Conservation (phyloP, 2,329 filamentous ascomycete genomes). For the Paecilomyces fulvus region DNA sequence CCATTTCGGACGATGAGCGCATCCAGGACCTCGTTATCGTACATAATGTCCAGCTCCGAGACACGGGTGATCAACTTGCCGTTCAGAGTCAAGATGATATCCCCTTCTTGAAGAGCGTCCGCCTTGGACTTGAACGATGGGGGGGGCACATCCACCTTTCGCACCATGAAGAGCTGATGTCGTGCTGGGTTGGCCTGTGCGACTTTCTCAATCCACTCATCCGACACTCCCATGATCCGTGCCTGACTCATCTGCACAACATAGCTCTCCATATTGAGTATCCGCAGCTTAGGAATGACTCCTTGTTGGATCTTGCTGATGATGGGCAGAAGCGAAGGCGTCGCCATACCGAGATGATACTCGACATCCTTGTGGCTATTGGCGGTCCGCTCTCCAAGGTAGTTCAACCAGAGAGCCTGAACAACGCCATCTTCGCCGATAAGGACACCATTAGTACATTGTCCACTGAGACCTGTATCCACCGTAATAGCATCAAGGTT, state of each 20-base stretch:
- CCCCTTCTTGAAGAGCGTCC: constrained; percentile 73
- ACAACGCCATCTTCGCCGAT: constrained; percentile 85
- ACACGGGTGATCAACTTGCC: constrained; percentile 87
- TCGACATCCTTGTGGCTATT: constrained; percentile 83
- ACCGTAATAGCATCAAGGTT: constrained; percentile 97
- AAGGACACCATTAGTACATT: constrained; percentile 90
- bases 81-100: constrained; percentile 86
- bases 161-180: constrained; percentile 97
- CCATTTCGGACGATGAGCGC: constrained; percentile 81
- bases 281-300: constrained; percentile 70
- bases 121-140: constrained; percentile 34
- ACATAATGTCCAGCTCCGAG: constrained; percentile 93
- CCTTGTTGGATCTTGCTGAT: constrained; percentile 76
- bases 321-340: constrained; percentile 82
- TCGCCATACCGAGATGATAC: constrained; percentile 88
- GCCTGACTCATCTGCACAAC: constrained; percentile 96
- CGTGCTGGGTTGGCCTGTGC: constrained; percentile 80
- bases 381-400: constrained; percentile 78
- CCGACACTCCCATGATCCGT: constrained; percentile 91
- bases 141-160: constrained; percentile 67
- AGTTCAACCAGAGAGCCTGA: constrained; percentile 92
- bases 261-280: constrained; percentile 89
- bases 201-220: constrained; percentile 91
- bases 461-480: constrained; percentile 80
- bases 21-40: constrained; percentile 73